A percentile compares a stretch with the other conserved stretches of the same genome.
Conservation (phyloP, 345 rosid genomes). For the Litchi chinensis region DNA sequence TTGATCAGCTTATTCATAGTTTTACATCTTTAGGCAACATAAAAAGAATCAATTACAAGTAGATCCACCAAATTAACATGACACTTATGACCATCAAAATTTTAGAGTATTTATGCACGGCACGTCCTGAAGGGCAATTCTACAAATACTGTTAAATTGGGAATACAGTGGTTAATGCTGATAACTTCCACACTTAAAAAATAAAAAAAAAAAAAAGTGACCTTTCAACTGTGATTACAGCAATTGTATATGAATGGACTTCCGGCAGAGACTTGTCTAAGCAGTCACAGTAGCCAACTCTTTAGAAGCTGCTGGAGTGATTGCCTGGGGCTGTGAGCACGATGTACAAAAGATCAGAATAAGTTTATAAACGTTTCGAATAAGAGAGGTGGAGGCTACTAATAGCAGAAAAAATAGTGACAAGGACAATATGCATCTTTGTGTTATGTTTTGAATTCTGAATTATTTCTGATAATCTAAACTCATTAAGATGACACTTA, state of each 20-base stretch:
- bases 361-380: not conserved
- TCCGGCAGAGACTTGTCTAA: conserved; percentile 19
- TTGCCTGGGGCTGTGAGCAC: conserved; percentile 49
- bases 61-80: not conserved
- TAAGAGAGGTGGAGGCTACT: not conserved
- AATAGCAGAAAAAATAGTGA: not conserved
- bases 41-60: not conserved
- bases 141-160: not conserved
- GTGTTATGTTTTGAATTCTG: too few relatives aligned
- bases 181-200: not conserved
- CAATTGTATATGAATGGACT: not conserved
- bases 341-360: not conserved
- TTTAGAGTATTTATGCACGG: not conserved
- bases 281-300: conserved; percentile 38
- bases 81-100: conserved; percentile 1
- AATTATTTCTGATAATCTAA: not conserved
- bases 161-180: not conserved
- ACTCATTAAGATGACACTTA: not conserved
- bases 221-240: not conserved
- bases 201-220: too few relatives aligned
- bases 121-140: not conserved
- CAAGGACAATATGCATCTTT: too few relatives aligned
- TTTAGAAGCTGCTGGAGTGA: conserved; percentile 35
- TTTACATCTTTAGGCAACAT: not conserved
- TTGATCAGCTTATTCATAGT: conserved; percentile 6